These are phyloP conservation scores for Coemansia sp. DNA, from an alignment of 192 early-diverging fungal species.

Conservation along the genomic window DNA sequence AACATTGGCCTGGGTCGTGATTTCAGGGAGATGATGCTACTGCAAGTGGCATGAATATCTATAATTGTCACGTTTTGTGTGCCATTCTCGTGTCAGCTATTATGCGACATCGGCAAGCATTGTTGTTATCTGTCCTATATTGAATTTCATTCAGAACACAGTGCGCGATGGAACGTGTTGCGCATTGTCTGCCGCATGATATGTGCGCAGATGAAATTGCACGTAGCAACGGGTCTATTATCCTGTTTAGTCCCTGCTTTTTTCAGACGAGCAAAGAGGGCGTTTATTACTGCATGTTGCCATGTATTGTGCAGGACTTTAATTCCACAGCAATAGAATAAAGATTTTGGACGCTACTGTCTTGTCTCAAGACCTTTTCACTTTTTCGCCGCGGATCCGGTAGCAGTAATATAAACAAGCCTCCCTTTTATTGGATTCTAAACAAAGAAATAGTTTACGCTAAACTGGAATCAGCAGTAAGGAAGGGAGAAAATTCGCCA, in stretches of 20 bases:
- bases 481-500: slow-evolving; percentile 47
- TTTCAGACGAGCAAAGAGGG: background rate
- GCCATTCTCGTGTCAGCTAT: background rate
- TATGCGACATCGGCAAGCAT: slow-evolving; percentile 1
- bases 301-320: background rate
- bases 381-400: background rate
- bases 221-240: background rate
- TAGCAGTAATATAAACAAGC: background rate
- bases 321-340: too few relatives aligned
- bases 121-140: background rate
- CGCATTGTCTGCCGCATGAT: background rate
- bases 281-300: background rate
- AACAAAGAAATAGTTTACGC: slow-evolving; percentile 11
- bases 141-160: slow-evolving; percentile 3
- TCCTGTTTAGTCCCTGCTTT: background rate
- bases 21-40: background rate
- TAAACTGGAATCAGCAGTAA: slow-evolving; percentile 37
- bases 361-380: background rate
- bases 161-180: background rate
- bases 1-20: background rate
- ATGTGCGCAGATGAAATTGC: background rate
- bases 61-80: background rate
- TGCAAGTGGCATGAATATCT: background rate
- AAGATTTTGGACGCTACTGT: background rate
- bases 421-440: background rate